Conservation (phyloP, 306 rosid genomes). For the Bauhinia variegata region DNA sequence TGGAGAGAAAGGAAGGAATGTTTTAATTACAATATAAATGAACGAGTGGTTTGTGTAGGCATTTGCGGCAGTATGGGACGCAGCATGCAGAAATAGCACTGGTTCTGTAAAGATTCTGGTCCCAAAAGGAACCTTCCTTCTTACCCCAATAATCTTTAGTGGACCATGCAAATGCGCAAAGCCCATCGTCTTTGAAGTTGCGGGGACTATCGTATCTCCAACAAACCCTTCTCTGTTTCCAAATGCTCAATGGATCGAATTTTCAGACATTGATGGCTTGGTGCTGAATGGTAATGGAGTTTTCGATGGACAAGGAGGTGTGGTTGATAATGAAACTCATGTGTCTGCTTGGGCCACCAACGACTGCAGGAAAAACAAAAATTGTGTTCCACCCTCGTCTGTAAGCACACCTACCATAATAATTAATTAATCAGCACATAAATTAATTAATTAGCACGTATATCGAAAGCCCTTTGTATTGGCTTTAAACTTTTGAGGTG, state of each 20-base stretch:
- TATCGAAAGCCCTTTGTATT: too few species aligned
- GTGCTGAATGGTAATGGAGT: slow-evolving; percentile 40
- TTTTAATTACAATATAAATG: too few species aligned
- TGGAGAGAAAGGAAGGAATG: too few species aligned
- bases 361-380: not conserved
- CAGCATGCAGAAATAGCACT: slow-evolving; percentile 58
- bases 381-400: slow-evolving; percentile 30
- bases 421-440: not conserved
- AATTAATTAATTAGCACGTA: too few species aligned
- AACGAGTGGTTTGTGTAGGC: slow-evolving; percentile 44
- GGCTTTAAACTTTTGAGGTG: too few species aligned
- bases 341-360: slow-evolving; percentile 28
- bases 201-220: slow-evolving; percentile 40
- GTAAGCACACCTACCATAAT: slow-evolving; percentile 19
- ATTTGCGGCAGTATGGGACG: slow-evolving; percentile 65
- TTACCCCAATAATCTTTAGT: slow-evolving; percentile 12
- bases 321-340: not conserved
- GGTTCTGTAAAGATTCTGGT: slow-evolving; percentile 50
- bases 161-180: slow-evolving; percentile 69
- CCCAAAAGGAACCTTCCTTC: slow-evolving; percentile 54
- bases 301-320: too few species aligned
- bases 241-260: slow-evolving; percentile 45
- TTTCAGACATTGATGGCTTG: slow-evolving; percentile 35
- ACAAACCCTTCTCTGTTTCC: slow-evolving; percentile 36
- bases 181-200: slow-evolving; percentile 44